These are phyloP conservation scores for Pseudogymnoascus sp. DNA, from an alignment of 2,329 filamentous ascomycete species.

Conservation along the genomic window DNA sequence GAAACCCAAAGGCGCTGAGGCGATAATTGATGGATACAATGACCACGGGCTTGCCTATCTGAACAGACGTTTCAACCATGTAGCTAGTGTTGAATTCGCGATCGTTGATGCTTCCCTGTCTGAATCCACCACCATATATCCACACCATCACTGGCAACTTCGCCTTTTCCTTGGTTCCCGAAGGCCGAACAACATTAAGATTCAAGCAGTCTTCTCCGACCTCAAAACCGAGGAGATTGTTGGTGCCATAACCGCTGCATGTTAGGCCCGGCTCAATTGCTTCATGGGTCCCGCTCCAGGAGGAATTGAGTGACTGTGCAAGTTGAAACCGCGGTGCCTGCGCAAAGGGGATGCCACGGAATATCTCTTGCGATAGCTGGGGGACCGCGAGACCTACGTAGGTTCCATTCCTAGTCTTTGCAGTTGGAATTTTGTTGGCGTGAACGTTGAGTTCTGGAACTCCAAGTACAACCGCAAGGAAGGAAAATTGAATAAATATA, in stretches of 20 bases:
- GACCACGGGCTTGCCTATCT: conserved; percentile 35
- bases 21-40: conserved; percentile 53
- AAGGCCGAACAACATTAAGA: conserved; percentile 38
- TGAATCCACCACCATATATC: conserved; percentile 56
- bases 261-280: neutral
- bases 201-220: conserved; percentile 44
- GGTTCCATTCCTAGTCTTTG: neutral
- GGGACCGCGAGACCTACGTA: neutral
- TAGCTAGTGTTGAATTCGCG: conserved; percentile 51
- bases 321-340: conserved; percentile 11
- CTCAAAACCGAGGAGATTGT: conserved; percentile 7
- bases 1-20: conserved; percentile 58
- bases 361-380: conserved; percentile 13
- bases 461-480: neutral
- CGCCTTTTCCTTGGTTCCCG: conserved; percentile 19
- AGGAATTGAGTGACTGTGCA: conserved; percentile 10
- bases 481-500: neutral
- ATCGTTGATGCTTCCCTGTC: conserved; percentile 42
- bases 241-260: conserved; percentile 2
- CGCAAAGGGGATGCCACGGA: conserved; percentile 13
- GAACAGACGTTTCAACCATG: conserved; percentile 27
- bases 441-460: neutral
- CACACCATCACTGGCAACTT: conserved; percentile 47
- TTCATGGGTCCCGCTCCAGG: conserved; percentile 7
- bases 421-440: neutral